Base-by-base conservation (phyloP, 345 rosid species). In the Raphanus sativus region DNA sequence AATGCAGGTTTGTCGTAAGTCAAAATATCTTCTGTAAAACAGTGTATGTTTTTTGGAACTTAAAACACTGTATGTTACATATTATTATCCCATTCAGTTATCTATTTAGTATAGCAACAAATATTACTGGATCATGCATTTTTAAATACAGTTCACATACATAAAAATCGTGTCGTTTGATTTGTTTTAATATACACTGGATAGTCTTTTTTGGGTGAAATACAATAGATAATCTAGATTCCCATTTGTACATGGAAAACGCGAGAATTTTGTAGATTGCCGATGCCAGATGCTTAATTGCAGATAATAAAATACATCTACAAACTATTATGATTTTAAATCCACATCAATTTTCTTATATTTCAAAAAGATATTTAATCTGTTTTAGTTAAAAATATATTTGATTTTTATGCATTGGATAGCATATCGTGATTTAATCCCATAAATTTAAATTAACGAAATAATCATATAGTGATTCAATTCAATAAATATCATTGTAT, bases 121-220 rank as follows among this genome's bases (percentile, higher is more conserved):
- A 26, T 54, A 59, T 26, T 6, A 28, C 8, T 30, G 55, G 54
- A 70, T 70, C 52, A 56, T 58, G 54, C 74, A 58, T 56, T 66
- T 56, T 25, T 10, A 24, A 64, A 52, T 17, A 52, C 54, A 72
- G 11, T 50, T 26, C 32, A 13, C 8, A 48, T 28, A 48, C 16
- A 61, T 6, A 13, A 8, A 6, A 48, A 13, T 42, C 56, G 8
- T 45, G n/a, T 13, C 24, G 58, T 45, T 42, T 42, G 2, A 6
- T 40, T 13, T 24, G 10, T 63, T 24, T 24, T 5, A 65, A 40
- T 66, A 42, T 33, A 33, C 36, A 33, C 8, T 33, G 7, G 36
- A 38, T 38, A 38, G 45, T 38, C 45, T 38, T 38, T 36, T 9
- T 38, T 10, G 45, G 45, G 45, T 38, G 13, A 38, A 38, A 38